phyloP scores from a whole-genome alignment of 2,329 filamentous ascomycete species.

The Fusarium torulosum region DNA sequence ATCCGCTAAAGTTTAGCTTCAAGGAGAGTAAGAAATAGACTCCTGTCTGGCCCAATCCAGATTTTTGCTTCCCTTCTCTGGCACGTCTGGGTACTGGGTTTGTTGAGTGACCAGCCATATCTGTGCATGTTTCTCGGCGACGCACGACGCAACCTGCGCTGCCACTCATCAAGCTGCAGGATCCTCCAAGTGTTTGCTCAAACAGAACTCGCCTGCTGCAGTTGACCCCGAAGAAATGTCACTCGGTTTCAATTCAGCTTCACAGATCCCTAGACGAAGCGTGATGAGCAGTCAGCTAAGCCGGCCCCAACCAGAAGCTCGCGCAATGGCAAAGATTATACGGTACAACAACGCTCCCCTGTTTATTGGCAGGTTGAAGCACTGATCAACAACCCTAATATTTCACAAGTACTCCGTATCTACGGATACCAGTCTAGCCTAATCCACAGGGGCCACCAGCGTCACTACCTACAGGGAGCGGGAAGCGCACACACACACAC shows the following conservation, averaged over 20 bases:
- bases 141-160: neutral
- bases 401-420: neutral
- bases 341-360: too few relatives aligned
- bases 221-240: neutral
- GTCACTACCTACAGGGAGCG: slow-evolving; percentile 46
- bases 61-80: neutral
- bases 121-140: slow-evolving; percentile 3
- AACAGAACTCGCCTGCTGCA: neutral
- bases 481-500: slow-evolving; percentile 47
- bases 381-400: slow-evolving; percentile 7
- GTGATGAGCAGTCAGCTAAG: neutral
- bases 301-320: neutral
- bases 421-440: neutral
- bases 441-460: slow-evolving; percentile 21
- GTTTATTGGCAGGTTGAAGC: slow-evolving; percentile 14
- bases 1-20: slow-evolving; percentile 30
- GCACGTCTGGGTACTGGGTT: neutral
- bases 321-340: slow-evolving; percentile 1
- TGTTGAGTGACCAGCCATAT: neutral
- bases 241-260: slow-evolving; percentile 1
- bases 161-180: neutral
- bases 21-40: neutral
- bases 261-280: neutral
- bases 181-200: slow-evolving; percentile 3
- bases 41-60: neutral